Base-by-base conservation (phyloP, 257 asterid genomes). In the Ehretia macrophylla region DNA sequence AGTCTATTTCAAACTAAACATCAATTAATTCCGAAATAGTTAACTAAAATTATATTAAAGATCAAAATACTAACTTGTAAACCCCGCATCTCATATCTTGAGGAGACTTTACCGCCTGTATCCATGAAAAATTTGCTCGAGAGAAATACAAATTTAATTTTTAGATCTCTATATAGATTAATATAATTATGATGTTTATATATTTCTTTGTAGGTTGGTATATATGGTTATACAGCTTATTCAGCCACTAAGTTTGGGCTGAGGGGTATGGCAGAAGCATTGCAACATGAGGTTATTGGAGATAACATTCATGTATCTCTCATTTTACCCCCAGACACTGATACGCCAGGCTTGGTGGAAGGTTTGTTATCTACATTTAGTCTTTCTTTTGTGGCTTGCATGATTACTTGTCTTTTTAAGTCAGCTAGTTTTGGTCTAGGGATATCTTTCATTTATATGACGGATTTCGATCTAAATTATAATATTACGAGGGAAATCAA, bases 211-310 rank as follows among this genome's bases (percentile, higher is more conserved):
- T 78, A 93, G 99, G 99, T 89, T 20, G 99, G 99, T 32, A 80
- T 93, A 55, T 93, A 89, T 57, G 99, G 99, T 23, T 93, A 93
- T 72, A 66, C 99, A 55, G 99, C 97, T 42, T 93, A 93, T 79
- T 83, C 99, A 4, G 97, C 99, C 42, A 85, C 92, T 69, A 93
- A 93, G 71, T 93, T 89, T 52, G 99, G 90, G 56, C 96, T 93
- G 62, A 83, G 77, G 76, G 97, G 99, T 32, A 73, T 93, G 92
- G 99, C 97, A 40, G 99, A 93, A 79, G 84, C 99, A 21, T 66
- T 93, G 72, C 99, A 85, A 65, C 99, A 93, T 19, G 99, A 93
- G 80, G 73, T 81, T 35, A 79, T 93, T 72, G 72, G 84, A 16
- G 84, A 89, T 55, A 72, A 93, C 79, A 89, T 93, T 72, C 99